A percentile compares a stretch with the other conserved stretches of the same genome.
phyloP scores from a whole-genome alignment of 1,284 basidiomycete species.

The Phaffia rhodozyma region DNA sequence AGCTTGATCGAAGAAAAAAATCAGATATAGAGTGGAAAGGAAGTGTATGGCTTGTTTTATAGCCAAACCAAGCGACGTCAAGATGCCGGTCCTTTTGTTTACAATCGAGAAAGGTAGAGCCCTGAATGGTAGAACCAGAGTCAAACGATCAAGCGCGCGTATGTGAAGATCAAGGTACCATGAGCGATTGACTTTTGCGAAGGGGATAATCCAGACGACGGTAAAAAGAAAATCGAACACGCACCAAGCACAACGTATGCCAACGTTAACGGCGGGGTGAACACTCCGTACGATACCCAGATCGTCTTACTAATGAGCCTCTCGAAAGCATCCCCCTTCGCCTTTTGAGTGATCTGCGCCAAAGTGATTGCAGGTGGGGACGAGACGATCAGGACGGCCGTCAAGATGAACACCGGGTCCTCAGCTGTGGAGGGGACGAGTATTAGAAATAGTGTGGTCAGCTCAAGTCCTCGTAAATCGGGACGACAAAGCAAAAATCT shows the following conservation, averaged over 20 bases:
- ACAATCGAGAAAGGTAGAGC: background rate
- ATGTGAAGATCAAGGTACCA: too few species aligned
- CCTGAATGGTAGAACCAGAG: background rate
- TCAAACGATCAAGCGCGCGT: too few species aligned
- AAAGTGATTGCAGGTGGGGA: constrained; percentile 55
- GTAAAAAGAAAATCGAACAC: background rate
- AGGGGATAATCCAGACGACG: background rate
- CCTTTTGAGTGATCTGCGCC: constrained; percentile 71
- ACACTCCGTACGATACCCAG: constrained; percentile 40
- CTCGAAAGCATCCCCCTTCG: constrained; percentile 79
- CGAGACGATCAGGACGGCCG: constrained; percentile 59
- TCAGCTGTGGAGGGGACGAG: constrained; percentile 24
- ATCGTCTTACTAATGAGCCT: constrained; percentile 55
- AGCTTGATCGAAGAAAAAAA: too few species aligned
- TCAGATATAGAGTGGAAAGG: too few species aligned
- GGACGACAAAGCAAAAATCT: constrained; percentile 19
- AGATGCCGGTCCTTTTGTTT: background rate
- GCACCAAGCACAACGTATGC: constrained; percentile 47
- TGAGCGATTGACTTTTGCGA: too few species aligned
- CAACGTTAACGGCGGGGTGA: constrained; percentile 68
- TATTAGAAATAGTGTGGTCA: background rate
- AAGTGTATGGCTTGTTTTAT: too few species aligned
- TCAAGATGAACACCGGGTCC: constrained; percentile 47
- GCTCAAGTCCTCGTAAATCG: constrained; percentile 9
- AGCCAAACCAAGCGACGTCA: too few species aligned